These are phyloP conservation scores for Grifola frondosa DNA, from an alignment of 1,284 basidiomycete species.

Conservation along the genomic window DNA sequence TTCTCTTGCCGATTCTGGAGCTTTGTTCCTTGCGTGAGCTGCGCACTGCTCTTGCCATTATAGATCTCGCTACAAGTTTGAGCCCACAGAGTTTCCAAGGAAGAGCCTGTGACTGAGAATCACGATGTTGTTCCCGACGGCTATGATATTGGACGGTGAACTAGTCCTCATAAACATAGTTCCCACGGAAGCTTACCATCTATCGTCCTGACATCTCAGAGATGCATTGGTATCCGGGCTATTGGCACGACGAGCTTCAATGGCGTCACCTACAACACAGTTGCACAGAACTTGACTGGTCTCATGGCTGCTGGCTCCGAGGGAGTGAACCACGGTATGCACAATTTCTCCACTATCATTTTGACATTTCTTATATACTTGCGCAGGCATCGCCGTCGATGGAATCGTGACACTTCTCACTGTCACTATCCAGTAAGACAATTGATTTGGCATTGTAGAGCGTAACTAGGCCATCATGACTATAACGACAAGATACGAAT, in stretches of 20 bases:
- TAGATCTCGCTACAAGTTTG: background rate
- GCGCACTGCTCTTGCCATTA: conserved; percentile 9
- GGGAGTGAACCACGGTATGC: conserved; percentile 48
- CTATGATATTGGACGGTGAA: conserved; percentile 51
- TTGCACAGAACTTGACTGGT: conserved; percentile 45
- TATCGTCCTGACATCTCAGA: background rate
- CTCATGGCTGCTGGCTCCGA: conserved; percentile 49
- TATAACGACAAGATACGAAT: too few species aligned
- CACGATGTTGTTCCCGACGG: conserved; percentile 57
- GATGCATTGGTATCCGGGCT: conserved; percentile 27
- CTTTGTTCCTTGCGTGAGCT: conserved; percentile 72
- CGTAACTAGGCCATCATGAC: too few species aligned
- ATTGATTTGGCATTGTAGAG: too few species aligned
- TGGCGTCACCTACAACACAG: conserved; percentile 51
- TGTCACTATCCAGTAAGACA: conserved; percentile 37
- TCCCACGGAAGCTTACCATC: background rate
- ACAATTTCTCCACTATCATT: background rate
- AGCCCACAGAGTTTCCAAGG: conserved; percentile 52
- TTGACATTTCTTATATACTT: background rate
- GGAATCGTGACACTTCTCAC: conserved; percentile 47
- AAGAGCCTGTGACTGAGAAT: conserved; percentile 45
- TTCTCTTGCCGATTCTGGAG: conserved; percentile 51
- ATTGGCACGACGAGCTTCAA: conserved; percentile 41
- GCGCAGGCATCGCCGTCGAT: conserved; percentile 45
- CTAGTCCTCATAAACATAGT: background rate